A percentile compares a stretch with the other conserved stretches of the same genome.
Conservation (phyloP, 805 yeast species). For the Myxozyma melibiosi region DNA sequence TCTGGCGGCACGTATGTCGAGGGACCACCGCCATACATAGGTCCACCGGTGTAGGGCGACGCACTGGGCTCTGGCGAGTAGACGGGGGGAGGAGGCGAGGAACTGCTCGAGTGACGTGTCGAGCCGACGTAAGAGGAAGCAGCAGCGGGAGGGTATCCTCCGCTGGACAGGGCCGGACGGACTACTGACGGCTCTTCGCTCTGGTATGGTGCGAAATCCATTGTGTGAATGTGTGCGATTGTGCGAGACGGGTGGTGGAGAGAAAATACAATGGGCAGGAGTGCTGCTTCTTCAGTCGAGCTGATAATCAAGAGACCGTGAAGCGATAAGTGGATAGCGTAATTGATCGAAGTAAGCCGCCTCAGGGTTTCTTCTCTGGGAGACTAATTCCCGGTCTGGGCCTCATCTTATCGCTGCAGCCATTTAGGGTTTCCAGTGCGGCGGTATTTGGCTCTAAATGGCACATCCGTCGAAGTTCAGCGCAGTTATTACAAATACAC, state of each 20-base stretch:
- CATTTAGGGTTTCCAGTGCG: background rate
- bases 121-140: background rate
- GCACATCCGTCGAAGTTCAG: too few species aligned
- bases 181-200: constrained; percentile 32
- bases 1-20: constrained; percentile 19
- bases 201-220: constrained; percentile 35
- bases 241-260: background rate
- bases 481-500: background rate
- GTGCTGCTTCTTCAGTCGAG: too few species aligned
- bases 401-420: constrained; percentile 6
- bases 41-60: constrained; percentile 9
- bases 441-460: too few species aligned
- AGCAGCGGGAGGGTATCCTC: constrained; percentile 17
- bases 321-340: too few species aligned
- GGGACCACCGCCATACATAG: constrained; percentile 11
- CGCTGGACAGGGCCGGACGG: constrained; percentile 14
- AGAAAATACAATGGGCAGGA: background rate
- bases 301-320: too few species aligned
- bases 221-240: background rate
- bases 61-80: constrained; percentile 24
- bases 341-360: too few species aligned
- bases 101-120: constrained; percentile 8
- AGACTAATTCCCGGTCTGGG: constrained; percentile 17
- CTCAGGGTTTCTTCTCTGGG: too few species aligned
- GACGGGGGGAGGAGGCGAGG: constrained; percentile 25